phyloP scores from a whole-genome alignment of 441 rosid species.

The Adansonia gregorii region DNA sequence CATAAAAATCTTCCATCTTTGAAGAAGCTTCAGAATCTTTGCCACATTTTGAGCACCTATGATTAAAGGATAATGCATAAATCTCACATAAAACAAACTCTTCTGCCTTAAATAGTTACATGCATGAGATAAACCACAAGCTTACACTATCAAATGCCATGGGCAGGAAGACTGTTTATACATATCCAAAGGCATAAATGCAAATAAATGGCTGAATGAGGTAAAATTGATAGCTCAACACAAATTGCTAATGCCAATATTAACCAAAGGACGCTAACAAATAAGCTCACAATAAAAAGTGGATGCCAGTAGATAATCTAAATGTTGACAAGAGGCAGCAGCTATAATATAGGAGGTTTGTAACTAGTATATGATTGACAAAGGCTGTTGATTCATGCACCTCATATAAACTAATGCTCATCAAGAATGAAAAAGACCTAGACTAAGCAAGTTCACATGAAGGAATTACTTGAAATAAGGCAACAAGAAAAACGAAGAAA shows the following conservation, averaged over 20 bases:
- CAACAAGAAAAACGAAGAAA: neutral
- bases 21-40: slow-evolving; percentile 92
- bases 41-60: slow-evolving; percentile 91
- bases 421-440: neutral
- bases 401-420: neutral
- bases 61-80: slow-evolving; percentile 16
- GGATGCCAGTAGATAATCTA: neutral
- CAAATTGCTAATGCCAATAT: slow-evolving; percentile 1
- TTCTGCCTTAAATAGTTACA: neutral
- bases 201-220: neutral
- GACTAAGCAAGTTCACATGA: neutral
- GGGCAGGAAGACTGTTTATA: slow-evolving; percentile 13
- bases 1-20: slow-evolving; percentile 92
- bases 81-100: neutral
- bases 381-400: slow-evolving; percentile 2
- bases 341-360: neutral
- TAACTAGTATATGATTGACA: neutral
- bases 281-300: neutral
- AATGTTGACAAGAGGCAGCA: neutral
- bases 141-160: slow-evolving; percentile 5
- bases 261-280: neutral
- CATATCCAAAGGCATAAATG: neutral
- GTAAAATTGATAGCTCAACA: slow-evolving; percentile 4
- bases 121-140: neutral
- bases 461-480: neutral